Evolutionary conservation across 2,329 filamentous ascomycete genomes (phyloP).

Genomic region (Aspergillus fijiensis): DNA sequence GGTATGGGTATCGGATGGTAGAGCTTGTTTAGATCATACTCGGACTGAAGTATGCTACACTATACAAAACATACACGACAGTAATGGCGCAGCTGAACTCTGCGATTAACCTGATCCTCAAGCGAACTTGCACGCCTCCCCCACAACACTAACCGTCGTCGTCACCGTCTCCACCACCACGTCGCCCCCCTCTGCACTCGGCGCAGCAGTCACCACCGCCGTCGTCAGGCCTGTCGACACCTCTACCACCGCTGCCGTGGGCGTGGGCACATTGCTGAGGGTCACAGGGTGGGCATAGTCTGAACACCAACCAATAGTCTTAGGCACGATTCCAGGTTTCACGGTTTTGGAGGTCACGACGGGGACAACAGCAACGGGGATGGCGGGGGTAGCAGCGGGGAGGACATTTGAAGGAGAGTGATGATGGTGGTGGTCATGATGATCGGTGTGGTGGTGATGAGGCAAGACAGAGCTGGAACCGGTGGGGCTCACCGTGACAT

Average conservation of each 20-base stretch:
- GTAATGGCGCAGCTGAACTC: too few relatives aligned
- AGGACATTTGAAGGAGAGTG: constrained; percentile 7
- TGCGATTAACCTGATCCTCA: neutral
- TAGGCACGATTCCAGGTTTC: constrained; percentile 26
- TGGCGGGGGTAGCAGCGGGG: constrained; percentile 15
- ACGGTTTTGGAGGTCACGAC: constrained; percentile 14
- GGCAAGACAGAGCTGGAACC: constrained; percentile 17
- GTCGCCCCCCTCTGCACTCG: neutral
- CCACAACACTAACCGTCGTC: neutral
- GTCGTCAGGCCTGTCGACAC: neutral
- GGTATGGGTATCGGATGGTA: too few relatives aligned
- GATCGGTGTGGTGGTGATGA: constrained; percentile 4
- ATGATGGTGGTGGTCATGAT: neutral
- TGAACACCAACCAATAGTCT: constrained; percentile 28
- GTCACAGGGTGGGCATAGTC: constrained; percentile 28
- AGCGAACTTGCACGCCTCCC: neutral
- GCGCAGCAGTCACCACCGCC: neutral
- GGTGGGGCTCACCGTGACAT: constrained; percentile 26
- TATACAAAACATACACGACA: too few relatives aligned
- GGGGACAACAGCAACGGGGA: constrained; percentile 8
- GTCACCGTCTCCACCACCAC: neutral
- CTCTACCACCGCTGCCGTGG: constrained; percentile 1
- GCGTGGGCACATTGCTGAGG: constrained; percentile 17
- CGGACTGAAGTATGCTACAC: too few relatives aligned
- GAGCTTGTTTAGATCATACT: too few relatives aligned